Evolutionary conservation across 371 early-diverging fungal genomes (phyloP).

Genomic region (Zopfochytrium polystomum): DNA sequence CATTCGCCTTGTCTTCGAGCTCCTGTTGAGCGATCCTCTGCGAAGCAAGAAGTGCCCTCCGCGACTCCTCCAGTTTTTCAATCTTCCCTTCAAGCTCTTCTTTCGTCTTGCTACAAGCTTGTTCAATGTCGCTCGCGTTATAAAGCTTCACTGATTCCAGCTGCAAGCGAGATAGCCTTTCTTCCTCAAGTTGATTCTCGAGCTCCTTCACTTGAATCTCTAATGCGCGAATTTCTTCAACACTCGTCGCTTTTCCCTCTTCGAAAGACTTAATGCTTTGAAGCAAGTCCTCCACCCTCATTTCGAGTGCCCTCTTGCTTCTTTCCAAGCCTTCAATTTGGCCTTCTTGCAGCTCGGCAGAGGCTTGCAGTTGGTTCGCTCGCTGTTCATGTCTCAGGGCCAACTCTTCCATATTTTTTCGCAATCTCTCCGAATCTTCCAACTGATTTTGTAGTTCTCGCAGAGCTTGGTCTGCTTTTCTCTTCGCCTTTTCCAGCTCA

Average conservation of each 20-base stretch:
- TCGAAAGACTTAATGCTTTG: conserved; percentile 58
- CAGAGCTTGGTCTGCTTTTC: conserved; percentile 53
- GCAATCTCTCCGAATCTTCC: conserved; percentile 62
- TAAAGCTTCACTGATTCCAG: conserved; percentile 47
- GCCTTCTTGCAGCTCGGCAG: conserved; percentile 63
- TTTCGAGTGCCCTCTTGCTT: conserved; percentile 60
- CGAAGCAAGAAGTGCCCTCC: conserved; percentile 66
- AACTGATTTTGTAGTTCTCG: conserved; percentile 60
- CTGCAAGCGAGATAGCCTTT: conserved; percentile 51
- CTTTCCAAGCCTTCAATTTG: conserved; percentile 62
- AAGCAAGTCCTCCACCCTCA: conserved; percentile 64
- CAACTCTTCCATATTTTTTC: conserved; percentile 71
- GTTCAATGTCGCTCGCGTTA: conserved; percentile 50
- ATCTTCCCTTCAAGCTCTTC: conserved; percentile 67
- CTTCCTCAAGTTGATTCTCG: conserved; percentile 62
- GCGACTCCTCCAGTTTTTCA: conserved; percentile 73
- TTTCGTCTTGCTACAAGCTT: conserved; percentile 51
- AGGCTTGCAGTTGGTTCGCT: conserved; percentile 63
- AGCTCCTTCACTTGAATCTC: conserved; percentile 64
- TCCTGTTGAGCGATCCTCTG: conserved; percentile 73
- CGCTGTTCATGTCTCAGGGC: conserved; percentile 74
- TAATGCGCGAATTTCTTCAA: conserved; percentile 57
- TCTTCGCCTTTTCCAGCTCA: conserved; percentile 67
- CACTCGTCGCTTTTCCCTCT: conserved; percentile 53
- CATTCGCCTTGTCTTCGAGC: conserved; percentile 65